Evolutionary conservation across 768 basidiomycete species (phyloP), one percentile per base, ranked within the genome.

Genomic region (Sutorius australiensis): DNA sequence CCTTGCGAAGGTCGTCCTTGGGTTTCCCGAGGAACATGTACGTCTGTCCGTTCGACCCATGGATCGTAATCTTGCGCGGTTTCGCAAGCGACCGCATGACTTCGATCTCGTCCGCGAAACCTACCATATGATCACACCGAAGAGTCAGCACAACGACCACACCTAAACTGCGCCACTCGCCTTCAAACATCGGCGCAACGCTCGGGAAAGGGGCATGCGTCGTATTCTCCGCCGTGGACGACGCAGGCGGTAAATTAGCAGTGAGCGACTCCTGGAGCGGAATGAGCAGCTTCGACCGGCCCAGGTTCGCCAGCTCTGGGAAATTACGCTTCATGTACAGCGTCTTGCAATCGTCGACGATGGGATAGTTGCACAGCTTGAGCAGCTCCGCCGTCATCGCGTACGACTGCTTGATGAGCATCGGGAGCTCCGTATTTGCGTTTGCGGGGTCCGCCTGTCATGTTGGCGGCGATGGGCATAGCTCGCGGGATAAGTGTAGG

Each of bases 11-110:
- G 71, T 99, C 97, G 66, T 99, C 97, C 69, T 93, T 92, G 8
- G 95, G 95, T 68, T 99, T 99, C 48, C 91, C 92, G 7, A 99
- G 77, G 75, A 98, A 98, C 72, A 84, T 86, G 73, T 98, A 98
- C 11, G 73, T 74, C 52, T 85, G 81, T 1, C 93, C 93, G 63
- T 98, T 83, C 58, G 82, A 86, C 1, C 92, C 95, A 28, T 72
- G 73, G 44, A 98, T 87, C 1, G 84, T 86, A 54, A 99, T 82
- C 71, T 95, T 97, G 60, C 92, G 85, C 6, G 97, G 97, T 63
- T 83, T 88, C 28, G 92, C 90, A 24, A 98, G 72, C 5, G 97
- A 97, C 17, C 75, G 79, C 95, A 99, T 98, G 63, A 99, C 72
- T 31, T 89, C 86, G 56, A 98, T 80, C 21, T 91, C 88, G 53